Conservation (phyloP, 1,139 yeast genomes). For the Yamadazyma epiphylla region DNA sequence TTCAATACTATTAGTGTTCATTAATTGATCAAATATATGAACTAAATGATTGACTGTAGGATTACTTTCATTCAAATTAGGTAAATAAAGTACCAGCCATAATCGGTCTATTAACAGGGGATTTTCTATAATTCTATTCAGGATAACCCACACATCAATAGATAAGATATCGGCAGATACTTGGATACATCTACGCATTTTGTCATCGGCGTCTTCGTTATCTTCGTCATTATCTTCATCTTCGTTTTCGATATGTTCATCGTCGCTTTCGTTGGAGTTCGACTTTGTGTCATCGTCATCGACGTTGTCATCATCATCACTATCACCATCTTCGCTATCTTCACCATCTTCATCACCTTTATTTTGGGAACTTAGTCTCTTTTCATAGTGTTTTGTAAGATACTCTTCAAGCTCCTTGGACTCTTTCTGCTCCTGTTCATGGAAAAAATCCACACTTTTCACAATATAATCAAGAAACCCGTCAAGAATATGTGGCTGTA, state of each 20-base stretch:
- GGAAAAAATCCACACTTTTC: slow-evolving; percentile 37
- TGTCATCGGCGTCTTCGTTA: slow-evolving; percentile 32
- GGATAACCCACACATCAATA: slow-evolving; percentile 42
- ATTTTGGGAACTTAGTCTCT: slow-evolving; percentile 2
- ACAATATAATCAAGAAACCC: slow-evolving; percentile 37
- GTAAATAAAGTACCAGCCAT: slow-evolving; percentile 40
- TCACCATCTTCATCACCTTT: slow-evolving; percentile 2
- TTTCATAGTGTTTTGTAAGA: slow-evolving; percentile 11
- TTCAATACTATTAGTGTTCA: slow-evolving; percentile 46
- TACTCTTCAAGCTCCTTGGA: slow-evolving; percentile 14
- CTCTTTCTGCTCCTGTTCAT: slow-evolving; percentile 25
- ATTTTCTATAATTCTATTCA: slow-evolving; percentile 43
- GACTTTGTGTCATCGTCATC: slow-evolving; percentile 2
- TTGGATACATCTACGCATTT: slow-evolving; percentile 38
- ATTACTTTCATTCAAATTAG: slow-evolving; percentile 34
- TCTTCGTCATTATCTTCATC: slow-evolving; percentile 13
- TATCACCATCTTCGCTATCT: slow-evolving; percentile 4
- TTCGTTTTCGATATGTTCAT: slow-evolving; percentile 3
- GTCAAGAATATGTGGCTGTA: slow-evolving; percentile 43
- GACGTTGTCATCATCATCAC: slow-evolving; percentile 1
- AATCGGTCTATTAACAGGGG: slow-evolving; percentile 38
- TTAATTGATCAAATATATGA: slow-evolving; percentile 42
- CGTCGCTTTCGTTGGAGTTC: slow-evolving; percentile 1
- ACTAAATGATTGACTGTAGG: slow-evolving; percentile 40
- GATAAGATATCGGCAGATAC: slow-evolving; percentile 41